Percentiles rank a stretch among this genome's conserved stretches.
These are phyloP conservation scores for Globisporangium nagaii DNA, from an alignment of 352 stramenopile genomes.

Conservation along the genomic window DNA sequence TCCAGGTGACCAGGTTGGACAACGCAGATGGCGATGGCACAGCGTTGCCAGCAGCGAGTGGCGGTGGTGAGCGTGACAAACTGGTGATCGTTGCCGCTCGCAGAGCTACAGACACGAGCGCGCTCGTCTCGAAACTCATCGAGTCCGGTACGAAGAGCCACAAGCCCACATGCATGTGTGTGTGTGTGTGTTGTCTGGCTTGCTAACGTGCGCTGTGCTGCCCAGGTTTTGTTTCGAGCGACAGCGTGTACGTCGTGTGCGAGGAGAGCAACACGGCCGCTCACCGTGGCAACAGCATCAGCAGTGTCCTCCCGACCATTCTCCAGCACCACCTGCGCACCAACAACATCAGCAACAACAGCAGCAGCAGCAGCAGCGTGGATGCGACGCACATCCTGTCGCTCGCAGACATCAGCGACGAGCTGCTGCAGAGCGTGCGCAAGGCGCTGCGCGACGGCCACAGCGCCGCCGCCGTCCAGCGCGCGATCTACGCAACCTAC, in stretches of 20 bases:
- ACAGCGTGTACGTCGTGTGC: conserved; percentile 27
- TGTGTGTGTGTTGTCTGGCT: background rate
- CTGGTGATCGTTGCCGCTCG: conserved; percentile 24
- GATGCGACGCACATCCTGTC: conserved; percentile 20
- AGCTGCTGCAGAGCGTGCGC: conserved; percentile 46
- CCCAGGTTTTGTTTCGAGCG: conserved; percentile 11
- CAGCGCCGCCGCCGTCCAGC: conserved; percentile 26
- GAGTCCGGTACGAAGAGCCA: conserved; percentile 25
- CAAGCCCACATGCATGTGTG: too few species aligned
- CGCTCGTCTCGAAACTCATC: conserved; percentile 11
- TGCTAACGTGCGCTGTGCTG: too few species aligned
- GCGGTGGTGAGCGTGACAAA: background rate
- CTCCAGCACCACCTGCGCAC: background rate
- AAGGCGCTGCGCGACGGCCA: conserved; percentile 29
- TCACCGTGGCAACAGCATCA: too few species aligned
- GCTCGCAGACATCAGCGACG: conserved; percentile 43
- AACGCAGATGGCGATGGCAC: background rate
- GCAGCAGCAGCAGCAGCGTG: background rate
- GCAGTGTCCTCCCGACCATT: background rate
- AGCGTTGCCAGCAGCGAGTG: background rate
- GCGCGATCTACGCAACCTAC: conserved; percentile 26
- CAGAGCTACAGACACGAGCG: conserved; percentile 8
- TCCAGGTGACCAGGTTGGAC: conserved; percentile 14
- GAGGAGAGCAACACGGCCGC: conserved; percentile 39
- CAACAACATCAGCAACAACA: background rate